phyloP scores from a whole-genome alignment of 345 rosid genomes.

The Corymbia maculata region DNA sequence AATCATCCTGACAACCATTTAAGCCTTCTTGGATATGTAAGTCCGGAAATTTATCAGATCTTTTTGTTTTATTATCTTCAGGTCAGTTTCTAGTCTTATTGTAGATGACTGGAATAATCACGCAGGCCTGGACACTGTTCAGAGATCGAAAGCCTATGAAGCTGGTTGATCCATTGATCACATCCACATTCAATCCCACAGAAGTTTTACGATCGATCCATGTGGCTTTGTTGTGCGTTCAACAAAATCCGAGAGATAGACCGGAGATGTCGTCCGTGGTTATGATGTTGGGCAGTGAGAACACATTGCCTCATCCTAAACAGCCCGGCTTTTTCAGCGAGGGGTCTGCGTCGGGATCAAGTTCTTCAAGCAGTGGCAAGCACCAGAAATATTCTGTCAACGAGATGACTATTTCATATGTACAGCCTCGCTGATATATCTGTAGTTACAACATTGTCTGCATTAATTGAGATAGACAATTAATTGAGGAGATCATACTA shows the following conservation, averaged over 20 bases:
- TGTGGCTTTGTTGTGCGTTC: conserved; percentile 1
- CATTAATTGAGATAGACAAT: too few relatives aligned
- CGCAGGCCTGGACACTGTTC: conserved; percentile 2
- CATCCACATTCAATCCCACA: not conserved
- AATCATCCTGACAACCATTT: not conserved
- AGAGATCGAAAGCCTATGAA: not conserved
- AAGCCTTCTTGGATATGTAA: not conserved
- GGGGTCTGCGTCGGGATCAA: not conserved
- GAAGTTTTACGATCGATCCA: conserved; percentile 3
- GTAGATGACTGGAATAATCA: not conserved
- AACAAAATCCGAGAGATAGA: not conserved
- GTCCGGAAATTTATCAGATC: not conserved
- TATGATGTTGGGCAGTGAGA: not conserved
- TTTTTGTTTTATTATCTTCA: too few relatives aligned
- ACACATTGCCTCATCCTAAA: not conserved
- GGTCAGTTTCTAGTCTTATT: not conserved
- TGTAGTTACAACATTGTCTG: not conserved
- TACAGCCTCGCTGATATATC: not conserved
- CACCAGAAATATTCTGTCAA: not conserved
- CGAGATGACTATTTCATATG: not conserved
- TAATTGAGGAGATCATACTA: not conserved
- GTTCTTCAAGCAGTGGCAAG: not conserved
- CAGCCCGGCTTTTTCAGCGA: not conserved
- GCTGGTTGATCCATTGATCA: not conserved
- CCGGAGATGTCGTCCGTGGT: conserved; percentile 1